Evolutionary conservation across 495 filamentous ascomycete genomes (phyloP).

Genomic region (Chaetomium cochliodes): DNA sequence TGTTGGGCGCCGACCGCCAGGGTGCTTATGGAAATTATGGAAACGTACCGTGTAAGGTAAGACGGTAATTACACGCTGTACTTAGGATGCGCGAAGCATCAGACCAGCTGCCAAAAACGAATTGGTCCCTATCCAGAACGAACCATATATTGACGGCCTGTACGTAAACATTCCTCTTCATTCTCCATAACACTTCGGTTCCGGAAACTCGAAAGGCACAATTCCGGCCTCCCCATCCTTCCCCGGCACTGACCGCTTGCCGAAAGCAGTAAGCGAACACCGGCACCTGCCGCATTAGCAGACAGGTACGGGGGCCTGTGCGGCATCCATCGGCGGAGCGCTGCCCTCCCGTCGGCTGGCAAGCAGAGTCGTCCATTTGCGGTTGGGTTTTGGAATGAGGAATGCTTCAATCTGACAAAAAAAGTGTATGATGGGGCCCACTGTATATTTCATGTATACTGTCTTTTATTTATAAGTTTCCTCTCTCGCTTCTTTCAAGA

Average conservation of each 20-base stretch:
- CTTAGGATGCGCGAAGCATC: background rate
- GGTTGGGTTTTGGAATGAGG: background rate
- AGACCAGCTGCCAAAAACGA: constrained; percentile 1
- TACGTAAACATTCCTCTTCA: background rate
- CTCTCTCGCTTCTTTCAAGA: constrained; percentile 19
- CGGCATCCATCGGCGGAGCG: constrained; percentile 10
- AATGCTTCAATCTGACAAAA: constrained; percentile 6
- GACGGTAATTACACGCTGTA: background rate
- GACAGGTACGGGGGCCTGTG: background rate
- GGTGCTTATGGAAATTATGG: background rate
- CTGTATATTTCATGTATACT: constrained; percentile 23
- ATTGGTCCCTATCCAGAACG: background rate
- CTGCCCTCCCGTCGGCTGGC: too few relatives aligned
- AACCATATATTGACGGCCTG: background rate
- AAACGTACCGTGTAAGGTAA: background rate
- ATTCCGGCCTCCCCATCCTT: background rate
- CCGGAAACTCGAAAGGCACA: background rate
- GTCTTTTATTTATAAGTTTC: constrained; percentile 12
- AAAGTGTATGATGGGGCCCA: constrained; percentile 27
- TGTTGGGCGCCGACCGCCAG: background rate
- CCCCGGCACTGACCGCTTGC: constrained; percentile 24
- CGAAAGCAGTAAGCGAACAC: constrained; percentile 4
- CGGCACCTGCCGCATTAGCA: constrained; percentile 10
- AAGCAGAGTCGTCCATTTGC: background rate
- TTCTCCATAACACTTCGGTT: constrained; percentile 6